Conservation (phyloP, 2,329 filamentous ascomycete species). For the Epichloe sylvatica region DNA sequence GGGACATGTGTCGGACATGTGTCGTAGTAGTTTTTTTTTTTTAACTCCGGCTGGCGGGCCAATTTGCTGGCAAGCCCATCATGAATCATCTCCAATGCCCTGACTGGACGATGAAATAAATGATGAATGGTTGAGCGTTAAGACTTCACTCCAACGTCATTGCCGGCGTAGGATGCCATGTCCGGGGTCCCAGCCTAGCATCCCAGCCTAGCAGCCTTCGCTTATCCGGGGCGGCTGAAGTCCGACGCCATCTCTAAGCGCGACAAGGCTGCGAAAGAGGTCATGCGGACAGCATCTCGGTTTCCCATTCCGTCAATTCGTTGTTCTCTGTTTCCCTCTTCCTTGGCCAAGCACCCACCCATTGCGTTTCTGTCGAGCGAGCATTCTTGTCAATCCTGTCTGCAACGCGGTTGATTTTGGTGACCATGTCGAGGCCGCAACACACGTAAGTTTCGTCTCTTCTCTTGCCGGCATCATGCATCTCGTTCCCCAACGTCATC, state of each 20-base stretch:
- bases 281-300: neutral
- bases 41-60: no score
- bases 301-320: neutral
- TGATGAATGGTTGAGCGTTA: neutral
- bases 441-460: conserved; percentile 20
- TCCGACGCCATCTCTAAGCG: neutral
- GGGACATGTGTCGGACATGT: no score
- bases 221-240: neutral
- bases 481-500: conserved; percentile 9
- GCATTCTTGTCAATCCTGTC: neutral
- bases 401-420: conserved; percentile 1
- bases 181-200: neutral
- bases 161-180: neutral
- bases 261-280: neutral
- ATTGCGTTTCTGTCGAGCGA: neutral
- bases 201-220: neutral
- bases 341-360: neutral
- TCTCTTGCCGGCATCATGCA: conserved; percentile 5
- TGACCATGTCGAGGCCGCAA: conserved; percentile 17
- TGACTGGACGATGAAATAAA: no score
- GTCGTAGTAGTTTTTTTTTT: no score
- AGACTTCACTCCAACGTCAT: neutral
- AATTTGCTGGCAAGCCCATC: no score
- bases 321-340: neutral
- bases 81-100: no score